Evolutionary conservation across 2,329 filamentous ascomycete genomes (phyloP), one percentile per base, ranked within the genome.

Genomic region (Cordyceps javanica): DNA sequence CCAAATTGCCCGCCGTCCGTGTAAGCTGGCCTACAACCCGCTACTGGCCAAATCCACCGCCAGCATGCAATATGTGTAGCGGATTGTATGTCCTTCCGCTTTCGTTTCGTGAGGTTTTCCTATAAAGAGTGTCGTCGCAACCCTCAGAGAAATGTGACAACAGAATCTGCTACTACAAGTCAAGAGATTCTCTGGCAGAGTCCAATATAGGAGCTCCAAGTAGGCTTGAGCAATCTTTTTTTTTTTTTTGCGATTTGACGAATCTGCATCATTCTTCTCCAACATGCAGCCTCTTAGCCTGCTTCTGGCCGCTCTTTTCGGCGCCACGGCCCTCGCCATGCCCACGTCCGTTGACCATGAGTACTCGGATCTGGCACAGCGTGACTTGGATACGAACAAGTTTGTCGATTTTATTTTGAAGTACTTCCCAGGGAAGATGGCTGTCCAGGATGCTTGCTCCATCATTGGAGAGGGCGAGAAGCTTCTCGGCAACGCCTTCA

Each of bases 391-490:
- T n/a, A 39, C n/a, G 2, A 59, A 59, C 52, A 38, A 45, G 13
- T 39, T 59, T 16, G 14, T 59, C 32, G 13, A 45, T 8, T 13
- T 16, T 11, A 55, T 59, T 8, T 36, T 59, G 19, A 30, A 59
- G 5, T n/a, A 60, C 23, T 62, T 65, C 30, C 63, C 63, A 2
- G 57, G 60, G 10, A 41, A 57, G 13, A 30, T 62, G 10, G 28
- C 57, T 14, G 39, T 65, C 13, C 32, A 51, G 4, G 60, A 60
- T 21, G 57, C 58, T 7, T 67, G 65, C 39, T 52, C 30, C 2
- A 13, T 57, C 2, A 60, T 66, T 19, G 36, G 51, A 0, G 30
- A 36, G 6, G 60, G 52, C 16, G 62, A 66, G 51, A 57, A 59
- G 2, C 21, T 52, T 3, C 42, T 65, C 3, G 64, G 56, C 14